Evolutionary conservation across 1,284 basidiomycete genomes (phyloP), one percentile per base, ranked within the genome.

Genomic region (Rhizoctonia solani): DNA sequence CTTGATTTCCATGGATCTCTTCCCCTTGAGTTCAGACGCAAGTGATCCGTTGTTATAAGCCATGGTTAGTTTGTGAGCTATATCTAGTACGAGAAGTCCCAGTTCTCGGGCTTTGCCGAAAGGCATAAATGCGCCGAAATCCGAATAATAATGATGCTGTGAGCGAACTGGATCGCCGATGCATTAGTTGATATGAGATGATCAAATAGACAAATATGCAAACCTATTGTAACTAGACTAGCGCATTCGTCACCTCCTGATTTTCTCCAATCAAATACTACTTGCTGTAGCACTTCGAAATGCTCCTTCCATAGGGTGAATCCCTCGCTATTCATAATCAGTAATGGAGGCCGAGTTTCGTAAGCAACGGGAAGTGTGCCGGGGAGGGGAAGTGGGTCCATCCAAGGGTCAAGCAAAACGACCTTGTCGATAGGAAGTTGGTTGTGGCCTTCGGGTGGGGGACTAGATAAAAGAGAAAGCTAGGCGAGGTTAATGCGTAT

Each of bases 261-360:
- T 9, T 27, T 49, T 39, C 56, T 71, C 87, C 88, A 89, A 11
- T 75, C 75, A 49, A 77, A 76, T 4, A 87, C 78, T 27, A 87
- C 75, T 25, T 80, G 78, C 70, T 80, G 70, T 55, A 90, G 75
- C 21, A 82, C 78, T n/a, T 78, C 74, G 73, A 89, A 91, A 73
- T 92, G 88, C 49, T 81, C 81, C 54, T 82, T 82, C 89, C 89
- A 91, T 5, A 89, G 77, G 1, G 89, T 90, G 72, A 91, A 92
- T 0, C 76, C 79, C 72, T 90, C 85, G 32, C 88, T 88, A 73
- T 90, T 90, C 72, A 92, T 84, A 8, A 90, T 83, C 72, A 79
- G 85, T 72, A 72, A 76, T 72, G 47, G 84, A 5, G 82, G 63
- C 71, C 72, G 79, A 49, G 72, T 72, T 11, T 58, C 66, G 19